phyloP scores from a whole-genome alignment of 257 asterid species.

The Solanum infundibuliforme region DNA sequence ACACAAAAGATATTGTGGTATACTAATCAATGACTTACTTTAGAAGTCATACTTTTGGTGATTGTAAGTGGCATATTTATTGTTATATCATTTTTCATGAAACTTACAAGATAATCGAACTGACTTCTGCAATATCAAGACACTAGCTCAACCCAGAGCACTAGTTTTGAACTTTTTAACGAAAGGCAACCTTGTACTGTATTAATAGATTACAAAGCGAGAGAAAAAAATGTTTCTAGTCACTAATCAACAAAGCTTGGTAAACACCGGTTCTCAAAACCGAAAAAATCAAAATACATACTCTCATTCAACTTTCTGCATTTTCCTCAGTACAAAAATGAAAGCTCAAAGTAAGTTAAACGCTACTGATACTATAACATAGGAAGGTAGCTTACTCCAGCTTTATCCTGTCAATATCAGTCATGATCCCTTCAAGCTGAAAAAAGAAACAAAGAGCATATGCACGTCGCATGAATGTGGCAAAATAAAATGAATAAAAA shows the following conservation, averaged over 20 bases:
- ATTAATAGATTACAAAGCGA: not conserved
- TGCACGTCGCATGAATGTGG: not conserved
- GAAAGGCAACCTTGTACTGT: not conserved
- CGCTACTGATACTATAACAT: not conserved
- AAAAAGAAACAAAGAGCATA: not conserved
- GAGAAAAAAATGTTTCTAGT: not conserved
- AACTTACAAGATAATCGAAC: not conserved
- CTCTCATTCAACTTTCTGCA: not conserved
- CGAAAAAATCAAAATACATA: not conserved
- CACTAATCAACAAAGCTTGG: not conserved
- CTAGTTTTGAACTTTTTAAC: not conserved
- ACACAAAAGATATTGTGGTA: not conserved
- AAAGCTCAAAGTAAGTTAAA: not conserved
- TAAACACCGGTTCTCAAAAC: not conserved
- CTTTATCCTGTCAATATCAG: slow-evolving; percentile 45
- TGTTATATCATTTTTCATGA: not conserved
- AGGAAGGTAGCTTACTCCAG: slow-evolving; percentile 21
- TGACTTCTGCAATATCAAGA: not conserved
- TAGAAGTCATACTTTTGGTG: too few relatives aligned
- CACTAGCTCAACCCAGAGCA: not conserved
- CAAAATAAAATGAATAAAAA: not conserved
- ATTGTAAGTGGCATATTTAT: not conserved
- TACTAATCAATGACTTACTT: not conserved
- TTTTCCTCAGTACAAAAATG: not conserved
- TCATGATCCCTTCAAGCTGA: slow-evolving; percentile 70